Percentiles rank a stretch among this genome's conserved stretches.
Evolutionary conservation across 345 rosid genomes (phyloP).

Genomic region (Melaleuca quinquenervia): DNA sequence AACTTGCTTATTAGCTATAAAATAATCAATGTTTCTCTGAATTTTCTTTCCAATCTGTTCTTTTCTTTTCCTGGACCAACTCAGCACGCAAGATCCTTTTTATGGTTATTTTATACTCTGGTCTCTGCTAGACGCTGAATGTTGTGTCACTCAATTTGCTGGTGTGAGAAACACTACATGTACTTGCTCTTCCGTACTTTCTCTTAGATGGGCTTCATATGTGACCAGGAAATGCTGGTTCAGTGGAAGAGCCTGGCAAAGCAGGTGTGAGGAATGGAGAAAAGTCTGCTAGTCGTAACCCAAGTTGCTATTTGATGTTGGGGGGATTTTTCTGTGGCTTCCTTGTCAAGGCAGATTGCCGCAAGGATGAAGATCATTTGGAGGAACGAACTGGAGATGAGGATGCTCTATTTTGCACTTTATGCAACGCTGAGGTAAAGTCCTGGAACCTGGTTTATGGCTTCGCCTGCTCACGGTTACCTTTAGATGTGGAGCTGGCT

Average conservation of each 20-base stretch:
- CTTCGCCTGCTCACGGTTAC: background rate
- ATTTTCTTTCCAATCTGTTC: background rate
- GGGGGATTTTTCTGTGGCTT: constrained; percentile 54
- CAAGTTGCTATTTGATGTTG: constrained; percentile 35
- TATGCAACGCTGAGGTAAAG: constrained; percentile 87
- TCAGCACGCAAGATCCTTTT: background rate
- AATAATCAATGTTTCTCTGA: background rate
- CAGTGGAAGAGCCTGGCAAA: constrained; percentile 42
- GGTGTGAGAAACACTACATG: background rate
- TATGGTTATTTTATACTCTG: background rate
- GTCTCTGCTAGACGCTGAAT: background rate
- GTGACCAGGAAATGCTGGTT: constrained; percentile 38
- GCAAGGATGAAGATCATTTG: constrained; percentile 38
- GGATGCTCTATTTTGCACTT: constrained; percentile 76
- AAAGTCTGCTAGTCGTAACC: constrained; percentile 20
- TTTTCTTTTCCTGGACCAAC: background rate
- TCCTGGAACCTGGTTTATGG: background rate
- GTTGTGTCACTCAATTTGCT: background rate
- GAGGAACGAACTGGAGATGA: constrained; percentile 43
- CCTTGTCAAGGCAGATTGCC: constrained; percentile 59
- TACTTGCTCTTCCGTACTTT: background rate
- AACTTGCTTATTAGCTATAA: background rate
- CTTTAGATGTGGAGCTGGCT: background rate
- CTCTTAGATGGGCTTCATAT: background rate
- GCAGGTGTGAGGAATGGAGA: constrained; percentile 23